Conservation (phyloP, 768 basidiomycete species). For the Nidularia pulvinata region DNA sequence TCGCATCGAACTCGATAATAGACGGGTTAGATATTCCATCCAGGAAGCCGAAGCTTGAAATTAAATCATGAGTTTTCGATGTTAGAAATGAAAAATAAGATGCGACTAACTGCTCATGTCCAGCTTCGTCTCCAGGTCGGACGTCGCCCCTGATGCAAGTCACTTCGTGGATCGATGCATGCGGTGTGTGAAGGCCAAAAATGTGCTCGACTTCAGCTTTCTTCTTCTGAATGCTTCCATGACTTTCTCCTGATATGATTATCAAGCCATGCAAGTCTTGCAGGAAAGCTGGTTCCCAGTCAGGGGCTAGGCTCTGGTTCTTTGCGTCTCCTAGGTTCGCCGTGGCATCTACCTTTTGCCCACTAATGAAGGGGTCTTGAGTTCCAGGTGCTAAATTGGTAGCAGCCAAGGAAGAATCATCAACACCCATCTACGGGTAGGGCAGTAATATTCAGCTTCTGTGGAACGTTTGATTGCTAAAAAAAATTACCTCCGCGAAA, state of each 20-base stretch:
- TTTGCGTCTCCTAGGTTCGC: conserved; percentile 31
- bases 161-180: conserved; percentile 35
- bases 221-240: conserved; percentile 31
- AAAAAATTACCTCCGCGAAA: conserved; percentile 28
- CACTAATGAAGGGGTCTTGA: conserved; percentile 28
- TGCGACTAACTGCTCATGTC: conserved; percentile 43
- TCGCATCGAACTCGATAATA: conserved; percentile 36
- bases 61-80: not conserved
- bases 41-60: conserved; percentile 44
- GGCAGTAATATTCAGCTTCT: not conserved
- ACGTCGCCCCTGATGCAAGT: conserved; percentile 35
- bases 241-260: conserved; percentile 45
- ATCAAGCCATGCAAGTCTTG: conserved; percentile 47
- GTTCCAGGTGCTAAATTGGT: conserved; percentile 2
- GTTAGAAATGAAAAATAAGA: not conserved
- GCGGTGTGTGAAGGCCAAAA: conserved; percentile 25
- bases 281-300: conserved; percentile 50
- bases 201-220: conserved; percentile 26
- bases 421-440: conserved; percentile 31
- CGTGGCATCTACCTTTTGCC: conserved; percentile 37
- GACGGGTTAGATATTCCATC: conserved; percentile 55
- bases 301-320: conserved; percentile 22
- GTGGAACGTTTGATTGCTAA: not conserved
- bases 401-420: conserved; percentile 34
- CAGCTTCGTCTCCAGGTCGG: conserved; percentile 38